Conservation (phyloP, 441 rosid genomes). For the Euphorbia celastroides region DNA sequence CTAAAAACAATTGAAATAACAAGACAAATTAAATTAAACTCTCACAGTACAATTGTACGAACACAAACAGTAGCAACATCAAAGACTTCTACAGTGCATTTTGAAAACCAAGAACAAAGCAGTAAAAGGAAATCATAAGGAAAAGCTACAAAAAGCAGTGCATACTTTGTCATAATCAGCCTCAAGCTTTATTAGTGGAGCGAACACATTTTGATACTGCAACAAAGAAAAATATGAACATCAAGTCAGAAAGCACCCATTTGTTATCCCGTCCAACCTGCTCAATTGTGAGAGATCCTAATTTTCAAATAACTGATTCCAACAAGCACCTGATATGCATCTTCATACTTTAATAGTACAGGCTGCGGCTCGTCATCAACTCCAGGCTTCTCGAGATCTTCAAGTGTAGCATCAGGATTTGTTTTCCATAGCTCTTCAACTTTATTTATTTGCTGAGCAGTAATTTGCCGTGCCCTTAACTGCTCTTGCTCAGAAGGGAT, state of each 20-base stretch:
- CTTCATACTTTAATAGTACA: constrained; percentile 90
- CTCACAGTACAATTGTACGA: background rate
- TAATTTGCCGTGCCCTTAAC: constrained; percentile 98
- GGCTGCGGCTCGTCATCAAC: constrained; percentile 99
- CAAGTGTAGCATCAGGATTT: constrained; percentile 95
- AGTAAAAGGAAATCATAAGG: background rate
- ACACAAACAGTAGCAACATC: background rate
- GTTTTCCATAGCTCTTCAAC: constrained; percentile 99
- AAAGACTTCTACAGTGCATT: background rate
- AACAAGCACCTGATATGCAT: constrained; percentile 85
- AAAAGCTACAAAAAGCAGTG: constrained; percentile 8
- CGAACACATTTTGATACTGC: constrained; percentile 99
- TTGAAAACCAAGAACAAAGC: background rate
- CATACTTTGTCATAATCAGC: constrained; percentile 98
- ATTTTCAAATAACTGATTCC: constrained; percentile 14
- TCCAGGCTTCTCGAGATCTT: constrained; percentile 99
- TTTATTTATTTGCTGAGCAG: constrained; percentile 98
- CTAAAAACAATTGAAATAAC: constrained; percentile 32
- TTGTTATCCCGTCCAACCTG: background rate
- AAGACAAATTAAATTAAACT: constrained; percentile 13
- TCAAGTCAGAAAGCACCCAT: constrained; percentile 15
- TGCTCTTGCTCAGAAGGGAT: constrained; percentile 99
- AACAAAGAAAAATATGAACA: constrained; percentile 20
- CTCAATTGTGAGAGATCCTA: constrained; percentile 4
- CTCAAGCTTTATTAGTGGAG: constrained; percentile 99